These are phyloP conservation scores for Neurospora discreta DNA, from an alignment of 495 filamentous ascomycete species.

Conservation along the genomic window DNA sequence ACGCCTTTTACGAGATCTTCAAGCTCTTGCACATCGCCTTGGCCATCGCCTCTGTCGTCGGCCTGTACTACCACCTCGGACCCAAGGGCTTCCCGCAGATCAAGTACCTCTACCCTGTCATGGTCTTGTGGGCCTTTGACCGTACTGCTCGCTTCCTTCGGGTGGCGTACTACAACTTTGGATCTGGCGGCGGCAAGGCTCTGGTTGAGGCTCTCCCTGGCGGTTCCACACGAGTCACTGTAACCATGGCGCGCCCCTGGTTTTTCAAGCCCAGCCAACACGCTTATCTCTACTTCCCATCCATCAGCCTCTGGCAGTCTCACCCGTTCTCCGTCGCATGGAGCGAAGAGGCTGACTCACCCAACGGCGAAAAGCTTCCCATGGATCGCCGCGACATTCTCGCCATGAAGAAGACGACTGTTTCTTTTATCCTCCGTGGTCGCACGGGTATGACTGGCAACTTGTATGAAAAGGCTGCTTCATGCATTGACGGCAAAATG, in stretches of 20 bases:
- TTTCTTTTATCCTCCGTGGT: slow-evolving; percentile 70
- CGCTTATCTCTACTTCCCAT: slow-evolving; percentile 72
- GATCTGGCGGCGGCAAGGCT: slow-evolving; percentile 45
- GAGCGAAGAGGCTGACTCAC: slow-evolving; percentile 44
- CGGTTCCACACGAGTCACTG: slow-evolving; percentile 56
- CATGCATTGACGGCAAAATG: slow-evolving; percentile 47
- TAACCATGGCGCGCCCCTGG: slow-evolving; percentile 68
- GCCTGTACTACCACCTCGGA: slow-evolving; percentile 60
- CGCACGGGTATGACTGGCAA: slow-evolving; percentile 74
- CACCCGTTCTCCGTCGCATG: slow-evolving; percentile 60
- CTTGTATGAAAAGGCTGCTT: slow-evolving; percentile 57
- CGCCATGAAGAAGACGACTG: slow-evolving; percentile 45
- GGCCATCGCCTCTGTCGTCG: slow-evolving; percentile 51
- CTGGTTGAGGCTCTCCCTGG: slow-evolving; percentile 54
- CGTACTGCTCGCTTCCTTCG: slow-evolving; percentile 44
- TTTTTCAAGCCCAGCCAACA: slow-evolving; percentile 65
- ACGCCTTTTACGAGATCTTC: slow-evolving; percentile 88
- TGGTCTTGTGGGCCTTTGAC: slow-evolving; percentile 56
- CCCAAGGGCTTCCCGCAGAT: slow-evolving; percentile 49
- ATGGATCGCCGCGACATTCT: slow-evolving; percentile 47
- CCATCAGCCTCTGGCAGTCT: slow-evolving; percentile 56
- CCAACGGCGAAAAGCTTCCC: slow-evolving; percentile 39
- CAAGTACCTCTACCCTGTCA: slow-evolving; percentile 47
- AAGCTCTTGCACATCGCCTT: slow-evolving; percentile 65
- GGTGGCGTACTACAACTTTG: slow-evolving; percentile 57